Base-by-base conservation (phyloP, 441 rosid genomes). In the Biscutella laevigata region DNA sequence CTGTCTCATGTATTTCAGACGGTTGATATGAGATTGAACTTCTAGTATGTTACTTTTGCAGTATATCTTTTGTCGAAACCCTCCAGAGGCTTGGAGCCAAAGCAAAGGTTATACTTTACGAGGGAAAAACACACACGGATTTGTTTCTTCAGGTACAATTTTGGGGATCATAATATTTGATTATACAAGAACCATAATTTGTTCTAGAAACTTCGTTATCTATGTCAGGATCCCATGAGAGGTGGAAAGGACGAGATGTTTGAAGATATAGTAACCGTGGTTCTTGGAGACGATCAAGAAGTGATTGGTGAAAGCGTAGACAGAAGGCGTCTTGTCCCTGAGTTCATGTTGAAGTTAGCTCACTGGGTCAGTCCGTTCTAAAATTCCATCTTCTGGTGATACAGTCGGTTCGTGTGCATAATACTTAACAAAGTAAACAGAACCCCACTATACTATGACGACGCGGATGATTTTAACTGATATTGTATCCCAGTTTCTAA, bases 121-220 rank as follows among this genome's bases (percentile, higher is more conserved):
- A 86, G 53, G 96, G 94, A 27, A 92, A 84, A 67, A 86, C 94
- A 33, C 96, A 86, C 74, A 86, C 98, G 9, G 98, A 92, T 74
- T 59, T 88, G 74, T 92, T 92, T 78, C 86, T 88, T 65, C 98
- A 91, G 94, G 98, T 81, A 67, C 17, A 61, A 5, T 9, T 46
- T 20, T 27, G 47, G 28, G 20, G 40, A 17, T 34, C 1, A 33
- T 10, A 60, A 21, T 43, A 36, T 26, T 32, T 30, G 2, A n/a
- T 53, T 7, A 17, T 15, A 58, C 30, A 37, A 11, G 32, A 51
- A 53, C 13, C 47, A 61, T 26, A 46, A 17, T 46, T 10, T 66
- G 54, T 41, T 30, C 0, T 53, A 25, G 7, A 53, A 43, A 53
- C 5, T 16, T 44, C 46, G 52, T 48, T 47, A 27, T 61, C 57